phyloP scores from a whole-genome alignment of 345 rosid genomes.

The Eucalyptus marginata region DNA sequence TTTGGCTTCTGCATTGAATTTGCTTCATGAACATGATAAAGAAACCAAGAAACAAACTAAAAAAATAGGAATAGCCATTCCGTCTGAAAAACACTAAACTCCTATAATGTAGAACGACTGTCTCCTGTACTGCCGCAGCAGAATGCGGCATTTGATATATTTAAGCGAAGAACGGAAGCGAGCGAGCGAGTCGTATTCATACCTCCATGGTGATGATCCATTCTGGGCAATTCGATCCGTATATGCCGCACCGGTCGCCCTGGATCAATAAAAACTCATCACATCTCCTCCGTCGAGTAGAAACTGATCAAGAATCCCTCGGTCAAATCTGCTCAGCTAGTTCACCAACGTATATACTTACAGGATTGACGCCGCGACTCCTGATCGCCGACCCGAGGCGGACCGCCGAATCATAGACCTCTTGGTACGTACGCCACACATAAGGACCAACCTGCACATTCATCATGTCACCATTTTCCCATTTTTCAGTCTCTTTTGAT shows the following conservation, averaged over 20 bases:
- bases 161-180: background rate
- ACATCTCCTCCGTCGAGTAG: background rate
- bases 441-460: conserved; percentile 57
- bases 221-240: conserved; percentile 81
- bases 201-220: conserved; percentile 95
- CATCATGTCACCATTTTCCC: background rate
- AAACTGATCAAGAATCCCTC: background rate
- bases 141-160: background rate
- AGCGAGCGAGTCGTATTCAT: background rate
- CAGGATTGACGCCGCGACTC: conserved; percentile 57
- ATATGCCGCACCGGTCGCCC: conserved; percentile 87
- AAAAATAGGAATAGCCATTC: background rate
- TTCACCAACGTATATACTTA: conserved; percentile 2
- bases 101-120: background rate
- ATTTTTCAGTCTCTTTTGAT: background rate
- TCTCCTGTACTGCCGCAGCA: background rate
- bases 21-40: background rate
- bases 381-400: conserved; percentile 72
- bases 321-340: background rate
- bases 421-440: conserved; percentile 68
- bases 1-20: background rate
- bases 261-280: conserved; percentile 5
- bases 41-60: background rate
- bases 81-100: background rate
- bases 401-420: conserved; percentile 52